A percentile compares a stretch with the other conserved stretches of the same genome.
Conservation (phyloP, 1,139 yeast genomes). For the Suhomyces kunorum region DNA sequence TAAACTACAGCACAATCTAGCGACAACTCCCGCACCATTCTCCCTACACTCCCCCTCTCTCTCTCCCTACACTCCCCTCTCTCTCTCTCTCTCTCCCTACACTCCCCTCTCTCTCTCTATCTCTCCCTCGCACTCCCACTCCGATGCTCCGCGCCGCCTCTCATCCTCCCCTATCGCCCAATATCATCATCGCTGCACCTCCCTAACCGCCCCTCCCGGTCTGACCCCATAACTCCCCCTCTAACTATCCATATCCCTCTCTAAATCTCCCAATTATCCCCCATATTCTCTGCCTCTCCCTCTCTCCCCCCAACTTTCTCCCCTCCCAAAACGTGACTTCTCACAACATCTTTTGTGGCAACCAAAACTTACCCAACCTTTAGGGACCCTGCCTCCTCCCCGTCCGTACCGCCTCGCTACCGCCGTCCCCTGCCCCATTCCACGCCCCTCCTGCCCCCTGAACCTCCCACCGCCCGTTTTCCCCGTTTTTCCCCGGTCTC, state of each 20-base stretch:
- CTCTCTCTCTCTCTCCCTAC: neutral
- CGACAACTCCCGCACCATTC: too few species aligned
- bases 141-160: neutral
- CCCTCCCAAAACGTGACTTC: constrained; percentile 8
- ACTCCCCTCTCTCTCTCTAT: neutral
- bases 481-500: neutral
- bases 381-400: constrained; percentile 1
- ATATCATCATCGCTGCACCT: neutral
- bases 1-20: too few species aligned
- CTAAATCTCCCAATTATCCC: neutral
- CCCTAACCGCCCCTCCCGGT: neutral
- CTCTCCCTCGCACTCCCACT: neutral
- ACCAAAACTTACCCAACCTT: neutral
- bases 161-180: neutral
- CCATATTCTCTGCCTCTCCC: neutral
- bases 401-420: neutral
- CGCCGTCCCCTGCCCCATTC: neutral
- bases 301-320: neutral
- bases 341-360: constrained; percentile 6
- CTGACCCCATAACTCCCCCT: neutral
- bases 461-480: neutral
- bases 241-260: neutral
- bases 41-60: too few species aligned
- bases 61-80: too few species aligned
- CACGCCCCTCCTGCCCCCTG: neutral